Percentiles rank a stretch among this genome's conserved stretches.
These are phyloP conservation scores for Colletotrichum incanum DNA, from an alignment of 2,329 filamentous ascomycete genomes.

Conservation along the genomic window DNA sequence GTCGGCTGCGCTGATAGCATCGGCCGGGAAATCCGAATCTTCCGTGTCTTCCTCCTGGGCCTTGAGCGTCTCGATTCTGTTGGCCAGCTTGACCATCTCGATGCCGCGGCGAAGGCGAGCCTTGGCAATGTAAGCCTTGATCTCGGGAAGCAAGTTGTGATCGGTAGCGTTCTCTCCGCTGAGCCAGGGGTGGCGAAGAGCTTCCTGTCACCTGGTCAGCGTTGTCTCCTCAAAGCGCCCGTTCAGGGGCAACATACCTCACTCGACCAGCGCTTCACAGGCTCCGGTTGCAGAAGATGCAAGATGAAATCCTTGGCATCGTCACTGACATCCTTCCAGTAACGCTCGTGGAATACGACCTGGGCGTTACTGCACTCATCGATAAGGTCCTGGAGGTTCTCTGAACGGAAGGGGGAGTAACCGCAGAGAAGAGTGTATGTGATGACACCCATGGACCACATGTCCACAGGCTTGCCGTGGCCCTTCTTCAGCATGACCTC, in stretches of 20 bases:
- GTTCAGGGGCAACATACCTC: conserved; percentile 66
- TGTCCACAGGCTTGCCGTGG: conserved; percentile 97
- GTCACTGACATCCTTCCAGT: conserved; percentile 97
- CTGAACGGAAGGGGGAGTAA: conserved; percentile 97
- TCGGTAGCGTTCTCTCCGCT: conserved; percentile 92
- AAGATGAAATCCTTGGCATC: conserved; percentile 97
- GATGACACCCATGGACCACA: conserved; percentile 99
- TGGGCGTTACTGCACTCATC: conserved; percentile 89
- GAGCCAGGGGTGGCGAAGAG: conserved; percentile 88
- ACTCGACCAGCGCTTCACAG: conserved; percentile 83
- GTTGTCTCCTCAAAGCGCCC: background rate
- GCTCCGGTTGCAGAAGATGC: conserved; percentile 83
- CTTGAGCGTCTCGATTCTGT: conserved; percentile 95
- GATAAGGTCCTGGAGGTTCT: conserved; percentile 93
- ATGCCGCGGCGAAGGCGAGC: conserved; percentile 93
- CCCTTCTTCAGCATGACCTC: conserved; percentile 99
- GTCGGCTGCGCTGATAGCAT: conserved; percentile 71
- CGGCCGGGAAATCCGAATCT: conserved; percentile 80
- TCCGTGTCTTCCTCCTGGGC: conserved; percentile 90
- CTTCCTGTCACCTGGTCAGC: conserved; percentile 67
- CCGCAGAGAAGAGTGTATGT: conserved; percentile 98
- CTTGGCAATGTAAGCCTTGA: conserved; percentile 93
- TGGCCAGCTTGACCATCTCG: conserved; percentile 95
- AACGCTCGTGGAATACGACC: conserved; percentile 96
- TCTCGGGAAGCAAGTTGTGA: conserved; percentile 97